phyloP scores from a whole-genome alignment of 1,284 basidiomycete genomes.

The Amylostereum areolatum region DNA sequence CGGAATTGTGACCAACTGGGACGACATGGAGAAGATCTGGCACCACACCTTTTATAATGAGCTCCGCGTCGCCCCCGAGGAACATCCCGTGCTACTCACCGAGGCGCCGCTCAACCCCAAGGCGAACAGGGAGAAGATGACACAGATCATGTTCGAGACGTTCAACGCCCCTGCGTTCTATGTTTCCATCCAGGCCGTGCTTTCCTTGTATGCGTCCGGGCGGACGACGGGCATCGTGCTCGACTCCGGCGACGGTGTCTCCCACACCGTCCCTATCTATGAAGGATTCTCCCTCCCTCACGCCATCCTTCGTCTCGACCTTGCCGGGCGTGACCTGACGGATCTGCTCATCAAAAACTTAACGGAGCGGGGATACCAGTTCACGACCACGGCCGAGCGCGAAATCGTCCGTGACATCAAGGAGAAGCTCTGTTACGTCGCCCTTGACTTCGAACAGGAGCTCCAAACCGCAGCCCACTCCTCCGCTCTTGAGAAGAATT shows the following conservation, averaged over 20 bases:
- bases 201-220: slow-evolving; percentile 90
- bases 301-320: slow-evolving; percentile 91
- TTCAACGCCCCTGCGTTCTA: slow-evolving; percentile 95
- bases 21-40: slow-evolving; percentile 96
- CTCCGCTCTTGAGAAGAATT: slow-evolving; percentile 90
- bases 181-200: slow-evolving; percentile 89
- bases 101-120: slow-evolving; percentile 94
- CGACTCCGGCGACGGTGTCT: slow-evolving; percentile 92
- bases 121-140: slow-evolving; percentile 95
- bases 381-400: slow-evolving; percentile 91
- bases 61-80: slow-evolving; percentile 80
- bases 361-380: slow-evolving; percentile 91
- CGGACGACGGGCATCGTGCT: slow-evolving; percentile 91
- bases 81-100: slow-evolving; percentile 90
- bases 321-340: slow-evolving; percentile 94
- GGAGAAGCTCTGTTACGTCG: slow-evolving; percentile 98
- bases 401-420: slow-evolving; percentile 98
- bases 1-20: slow-evolving; percentile 95
- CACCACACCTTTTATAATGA: slow-evolving; percentile 90
- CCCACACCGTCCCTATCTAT: slow-evolving; percentile 93
- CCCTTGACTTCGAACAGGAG: slow-evolving; percentile 96
- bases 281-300: slow-evolving; percentile 94
- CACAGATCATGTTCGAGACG: slow-evolving; percentile 97
- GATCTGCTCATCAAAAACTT: slow-evolving; percentile 91
- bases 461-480: slow-evolving; percentile 90